These are phyloP conservation scores for Pelargonium myrrhifolium DNA, from an alignment of 441 rosid species.

Conservation along the genomic window DNA sequence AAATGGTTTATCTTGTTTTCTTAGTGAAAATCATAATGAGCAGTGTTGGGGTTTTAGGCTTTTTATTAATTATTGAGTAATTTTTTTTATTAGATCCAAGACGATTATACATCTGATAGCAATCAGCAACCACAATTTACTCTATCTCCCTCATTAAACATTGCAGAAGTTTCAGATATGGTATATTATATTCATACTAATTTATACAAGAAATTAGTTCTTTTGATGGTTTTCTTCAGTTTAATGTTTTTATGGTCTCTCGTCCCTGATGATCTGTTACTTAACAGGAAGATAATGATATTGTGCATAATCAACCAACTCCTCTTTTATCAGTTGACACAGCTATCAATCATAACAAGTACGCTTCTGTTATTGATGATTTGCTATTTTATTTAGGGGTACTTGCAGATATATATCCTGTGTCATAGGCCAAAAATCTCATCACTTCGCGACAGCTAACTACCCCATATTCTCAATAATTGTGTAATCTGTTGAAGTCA, in stretches of 20 bases:
- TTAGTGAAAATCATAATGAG: conserved; percentile 1
- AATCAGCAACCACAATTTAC: conserved; percentile 34
- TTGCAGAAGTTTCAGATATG: conserved; percentile 29
- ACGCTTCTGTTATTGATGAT: conserved; percentile 14
- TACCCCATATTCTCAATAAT: no score
- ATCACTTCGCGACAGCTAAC: no score
- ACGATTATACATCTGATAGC: conserved; percentile 46
- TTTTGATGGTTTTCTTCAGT: no score
- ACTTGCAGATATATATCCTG: no score
- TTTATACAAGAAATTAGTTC: no score
- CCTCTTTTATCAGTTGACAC: conserved; percentile 27
- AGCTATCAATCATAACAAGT: conserved; percentile 39
- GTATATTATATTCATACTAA: no score
- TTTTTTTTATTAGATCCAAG: conserved; percentile 60
- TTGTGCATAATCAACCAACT: no score
- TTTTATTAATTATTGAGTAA: background rate
- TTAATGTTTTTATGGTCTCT: no score
- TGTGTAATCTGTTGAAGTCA: no score
- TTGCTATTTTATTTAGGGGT: background rate
- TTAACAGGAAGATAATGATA: no score
- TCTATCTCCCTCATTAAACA: conserved; percentile 17
- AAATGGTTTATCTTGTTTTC: conserved; percentile 12
- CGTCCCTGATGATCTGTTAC: no score
- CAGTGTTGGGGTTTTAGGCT: conserved; percentile 7
- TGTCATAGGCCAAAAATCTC: no score